Evolutionary conservation across 371 early-diverging fungal species (phyloP), one percentile per base, ranked within the genome.

Genomic region (Apophysomyces trapeziformis): DNA sequence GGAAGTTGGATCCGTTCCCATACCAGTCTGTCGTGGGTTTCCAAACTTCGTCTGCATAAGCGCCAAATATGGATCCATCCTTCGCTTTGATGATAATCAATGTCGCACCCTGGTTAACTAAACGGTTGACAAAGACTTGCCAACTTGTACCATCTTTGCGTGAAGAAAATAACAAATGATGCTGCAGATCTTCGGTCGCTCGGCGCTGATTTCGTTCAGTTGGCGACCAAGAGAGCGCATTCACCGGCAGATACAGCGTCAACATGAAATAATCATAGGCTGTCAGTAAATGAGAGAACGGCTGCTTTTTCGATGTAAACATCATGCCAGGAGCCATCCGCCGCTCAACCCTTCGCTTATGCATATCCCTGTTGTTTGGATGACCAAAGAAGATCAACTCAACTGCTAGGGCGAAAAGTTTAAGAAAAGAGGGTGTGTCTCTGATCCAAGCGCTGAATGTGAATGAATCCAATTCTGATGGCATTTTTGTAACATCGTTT

Each of bases 51-150:
- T 92, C 88, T 1, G 88, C 82, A 71, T 91, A 96, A 1, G 86
- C 93, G 0, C 95, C 96, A 85, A 95, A 93, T 11, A 86, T 43
- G 57, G 68, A 39, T 8, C 78, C 71, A 38, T 85, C 79, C 68
- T 84, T 85, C n/a, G 83, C 69, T 60, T 80, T 81, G 39, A 87
- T 66, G 8, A 75, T 54, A 14, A 81, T 44, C 56, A 82, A 43
- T 13, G 83, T 74, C 37, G 86, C 78, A 13, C 90, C 91, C 38
- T 80, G 78, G 37, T 82, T 76, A 14, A 90, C 74, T 38, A 80
- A 58, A 1, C 58, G 63, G 64, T 78, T 66, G 35, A 75, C 73
- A 78, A 93, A 82, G 46, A 86, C 64, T 64, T 88, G 79, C 94
- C 94, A 85, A 67, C 88, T 81, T 44, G 79, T 77, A 38, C 90